A percentile compares a stretch with the other conserved stretches of the same genome.
These are phyloP conservation scores for Phaeosphaeriaceae sp. DNA, from an alignment of 2,329 filamentous ascomycete species.

Conservation along the genomic window DNA sequence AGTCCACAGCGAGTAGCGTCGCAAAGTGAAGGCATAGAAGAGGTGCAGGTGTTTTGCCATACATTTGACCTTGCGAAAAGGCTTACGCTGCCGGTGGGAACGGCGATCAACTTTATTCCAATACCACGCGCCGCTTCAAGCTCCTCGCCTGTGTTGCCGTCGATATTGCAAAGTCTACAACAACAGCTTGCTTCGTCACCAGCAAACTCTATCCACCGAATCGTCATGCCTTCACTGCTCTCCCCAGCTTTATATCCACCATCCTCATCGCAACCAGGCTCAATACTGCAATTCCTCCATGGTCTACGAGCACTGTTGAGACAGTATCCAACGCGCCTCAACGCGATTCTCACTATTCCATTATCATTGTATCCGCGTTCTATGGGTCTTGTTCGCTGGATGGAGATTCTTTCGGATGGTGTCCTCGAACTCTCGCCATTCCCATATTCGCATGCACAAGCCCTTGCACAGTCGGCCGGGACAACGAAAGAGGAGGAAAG, in stretches of 20 bases:
- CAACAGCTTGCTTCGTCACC: slow-evolving; percentile 56
- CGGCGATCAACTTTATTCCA: slow-evolving; percentile 55
- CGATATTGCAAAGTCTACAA: slow-evolving; percentile 70
- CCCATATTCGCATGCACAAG: slow-evolving; percentile 64
- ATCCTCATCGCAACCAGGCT: slow-evolving; percentile 70
- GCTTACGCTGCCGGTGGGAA: slow-evolving; percentile 49
- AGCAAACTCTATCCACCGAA: slow-evolving; percentile 72
- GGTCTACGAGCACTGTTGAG: slow-evolving; percentile 76
- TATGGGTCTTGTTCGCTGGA: slow-evolving; percentile 80
- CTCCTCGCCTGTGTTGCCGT: slow-evolving; percentile 62
- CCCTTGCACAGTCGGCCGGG: slow-evolving; percentile 55
- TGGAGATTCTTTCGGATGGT: slow-evolving; percentile 83
- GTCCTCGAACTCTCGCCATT: slow-evolving; percentile 82
- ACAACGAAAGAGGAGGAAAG: slow-evolving; percentile 71
- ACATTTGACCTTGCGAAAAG: slow-evolving; percentile 61
- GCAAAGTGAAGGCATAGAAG: slow-evolving; percentile 57
- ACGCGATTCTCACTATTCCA: slow-evolving; percentile 77
- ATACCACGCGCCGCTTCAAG: slow-evolving; percentile 64
- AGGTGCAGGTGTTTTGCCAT: slow-evolving; percentile 54
- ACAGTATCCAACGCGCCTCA: slow-evolving; percentile 68
- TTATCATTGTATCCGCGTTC: slow-evolving; percentile 78
- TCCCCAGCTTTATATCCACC: slow-evolving; percentile 85
- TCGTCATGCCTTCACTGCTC: slow-evolving; percentile 83
- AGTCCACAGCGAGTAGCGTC: slow-evolving; percentile 19
- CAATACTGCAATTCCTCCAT: slow-evolving; percentile 82